A percentile compares a stretch with the other conserved stretches of the same genome.
phyloP scores from a whole-genome alignment of 345 rosid species.

The Carallia brachiata region DNA sequence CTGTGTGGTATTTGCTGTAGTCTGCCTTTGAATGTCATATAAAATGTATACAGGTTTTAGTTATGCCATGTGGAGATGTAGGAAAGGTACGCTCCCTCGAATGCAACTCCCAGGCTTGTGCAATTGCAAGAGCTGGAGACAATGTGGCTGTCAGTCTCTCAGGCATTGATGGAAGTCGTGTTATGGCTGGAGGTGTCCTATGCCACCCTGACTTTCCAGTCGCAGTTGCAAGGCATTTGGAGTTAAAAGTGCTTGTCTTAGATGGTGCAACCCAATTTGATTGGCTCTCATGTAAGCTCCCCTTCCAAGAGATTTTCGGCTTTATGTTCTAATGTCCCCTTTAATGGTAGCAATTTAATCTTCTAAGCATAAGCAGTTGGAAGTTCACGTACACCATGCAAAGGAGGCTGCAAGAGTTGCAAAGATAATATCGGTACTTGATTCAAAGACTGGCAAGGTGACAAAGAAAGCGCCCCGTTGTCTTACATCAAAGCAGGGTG shows the following conservation, averaged over 20 bases:
- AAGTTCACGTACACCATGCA: conserved; percentile 82
- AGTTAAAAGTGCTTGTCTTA: conserved; percentile 66
- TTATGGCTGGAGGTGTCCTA: conserved; percentile 81
- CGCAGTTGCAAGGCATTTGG: conserved; percentile 63
- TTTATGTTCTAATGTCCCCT: not conserved
- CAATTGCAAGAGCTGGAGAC: conserved; percentile 90
- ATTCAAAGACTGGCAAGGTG: conserved; percentile 85
- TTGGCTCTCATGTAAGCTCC: conserved; percentile 71
- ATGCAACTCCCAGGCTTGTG: conserved; percentile 65
- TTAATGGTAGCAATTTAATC: conserved; percentile 10
- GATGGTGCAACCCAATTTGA: conserved; percentile 68
- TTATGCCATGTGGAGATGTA: conserved; percentile 75
- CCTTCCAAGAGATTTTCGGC: not conserved
- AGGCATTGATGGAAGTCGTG: conserved; percentile 65
- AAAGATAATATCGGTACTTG: conserved; percentile 61
- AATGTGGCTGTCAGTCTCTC: conserved; percentile 61
- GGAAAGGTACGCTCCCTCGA: conserved; percentile 81
- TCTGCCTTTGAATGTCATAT: not conserved
- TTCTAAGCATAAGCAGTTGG: conserved; percentile 55
- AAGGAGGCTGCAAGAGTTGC: conserved; percentile 77
- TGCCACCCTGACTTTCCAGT: conserved; percentile 93
- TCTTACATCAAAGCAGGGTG: conserved; percentile 72
- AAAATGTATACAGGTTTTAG: conserved; percentile 55
- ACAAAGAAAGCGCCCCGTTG: conserved; percentile 79
- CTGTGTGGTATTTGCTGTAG: not conserved